phyloP scores from a whole-genome alignment of 2,329 filamentous ascomycete species.

The Apiospora arundinis region DNA sequence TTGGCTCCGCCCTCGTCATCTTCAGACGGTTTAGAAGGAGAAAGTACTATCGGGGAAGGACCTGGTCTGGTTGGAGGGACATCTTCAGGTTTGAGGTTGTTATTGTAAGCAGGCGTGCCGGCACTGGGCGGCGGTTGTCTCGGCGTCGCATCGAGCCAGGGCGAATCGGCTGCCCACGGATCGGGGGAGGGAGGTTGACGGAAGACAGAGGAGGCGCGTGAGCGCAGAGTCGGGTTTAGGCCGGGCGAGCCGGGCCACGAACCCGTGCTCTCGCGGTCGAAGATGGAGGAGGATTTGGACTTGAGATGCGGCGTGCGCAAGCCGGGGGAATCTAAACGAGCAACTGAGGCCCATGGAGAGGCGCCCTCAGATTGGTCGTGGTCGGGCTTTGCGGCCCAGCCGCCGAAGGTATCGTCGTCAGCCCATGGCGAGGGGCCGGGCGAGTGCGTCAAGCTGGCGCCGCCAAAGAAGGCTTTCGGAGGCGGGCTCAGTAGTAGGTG shows the following conservation, averaged over 20 bases:
- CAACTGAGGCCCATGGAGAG: constrained; percentile 42
- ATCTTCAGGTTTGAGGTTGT: constrained; percentile 16
- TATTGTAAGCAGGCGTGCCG: constrained; percentile 13
- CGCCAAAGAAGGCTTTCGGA: constrained; percentile 47
- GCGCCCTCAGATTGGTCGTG: constrained; percentile 30
- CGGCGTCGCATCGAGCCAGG: constrained; percentile 31
- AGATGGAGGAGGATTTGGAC: constrained; percentile 38
- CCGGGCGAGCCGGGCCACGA: constrained; percentile 47
- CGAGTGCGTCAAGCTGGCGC: constrained; percentile 33
- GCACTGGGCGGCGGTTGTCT: constrained; percentile 22
- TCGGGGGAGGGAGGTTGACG: constrained; percentile 47
- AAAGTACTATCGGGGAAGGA: not conserved
- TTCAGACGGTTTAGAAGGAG: not conserved
- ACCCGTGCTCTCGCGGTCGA: constrained; percentile 45
- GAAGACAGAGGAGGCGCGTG: constrained; percentile 40
- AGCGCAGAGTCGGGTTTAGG: constrained; percentile 38
- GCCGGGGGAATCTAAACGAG: constrained; percentile 30
- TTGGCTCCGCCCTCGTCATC: not conserved
- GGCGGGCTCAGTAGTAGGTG: constrained; percentile 47
- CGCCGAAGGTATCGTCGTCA: constrained; percentile 45
- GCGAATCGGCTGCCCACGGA: constrained; percentile 48
- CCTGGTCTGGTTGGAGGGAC: not conserved
- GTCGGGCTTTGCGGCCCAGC: constrained; percentile 45
- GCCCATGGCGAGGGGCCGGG: constrained; percentile 49
- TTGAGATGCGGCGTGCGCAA: constrained; percentile 38